A percentile compares a stretch with the other conserved stretches of the same genome.
These are phyloP conservation scores for Blepharisma stoltei DNA, from an alignment of 73 alveolate species.

Conservation along the genomic window DNA sequence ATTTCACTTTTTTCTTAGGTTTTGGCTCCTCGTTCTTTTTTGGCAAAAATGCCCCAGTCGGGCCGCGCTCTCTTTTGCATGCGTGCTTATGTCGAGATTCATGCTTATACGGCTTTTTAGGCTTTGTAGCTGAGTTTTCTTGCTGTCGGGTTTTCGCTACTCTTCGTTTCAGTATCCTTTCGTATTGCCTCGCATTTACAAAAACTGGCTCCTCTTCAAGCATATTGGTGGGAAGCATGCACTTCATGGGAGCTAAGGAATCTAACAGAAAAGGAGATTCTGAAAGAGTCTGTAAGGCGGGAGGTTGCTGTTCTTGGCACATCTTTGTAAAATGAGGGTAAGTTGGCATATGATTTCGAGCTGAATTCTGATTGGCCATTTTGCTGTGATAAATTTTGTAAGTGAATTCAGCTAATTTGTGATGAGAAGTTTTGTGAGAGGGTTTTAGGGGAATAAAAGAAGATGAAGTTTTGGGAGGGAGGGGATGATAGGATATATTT, in stretches of 20 bases:
- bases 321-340: background rate
- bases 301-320: background rate
- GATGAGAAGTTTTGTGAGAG: too few relatives aligned
- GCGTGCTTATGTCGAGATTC: slow-evolving; percentile 20
- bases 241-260: background rate
- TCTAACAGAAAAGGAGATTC: background rate
- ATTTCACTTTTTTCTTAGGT: slow-evolving; percentile 7
- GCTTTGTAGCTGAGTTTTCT: background rate
- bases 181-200: slow-evolving; percentile 20
- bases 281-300: background rate
- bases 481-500: too few relatives aligned
- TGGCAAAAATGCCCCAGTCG: slow-evolving; percentile 22
- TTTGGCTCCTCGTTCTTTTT: background rate
- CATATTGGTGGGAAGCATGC: slow-evolving; percentile 22
- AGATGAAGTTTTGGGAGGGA: too few relatives aligned
- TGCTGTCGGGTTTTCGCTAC: background rate
- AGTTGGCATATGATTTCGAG: background rate
- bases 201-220: slow-evolving; percentile 23
- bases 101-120: slow-evolving; percentile 11
- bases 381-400: background rate
- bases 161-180: slow-evolving; percentile 18
- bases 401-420: too few relatives aligned
- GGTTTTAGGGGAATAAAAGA: too few relatives aligned
- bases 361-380: slow-evolving; percentile 32
- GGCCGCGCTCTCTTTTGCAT: background rate